These are phyloP conservation scores for Cutaneotrichosporon arboriforme DNA, from an alignment of 1,284 basidiomycete species.

Conservation along the genomic window DNA sequence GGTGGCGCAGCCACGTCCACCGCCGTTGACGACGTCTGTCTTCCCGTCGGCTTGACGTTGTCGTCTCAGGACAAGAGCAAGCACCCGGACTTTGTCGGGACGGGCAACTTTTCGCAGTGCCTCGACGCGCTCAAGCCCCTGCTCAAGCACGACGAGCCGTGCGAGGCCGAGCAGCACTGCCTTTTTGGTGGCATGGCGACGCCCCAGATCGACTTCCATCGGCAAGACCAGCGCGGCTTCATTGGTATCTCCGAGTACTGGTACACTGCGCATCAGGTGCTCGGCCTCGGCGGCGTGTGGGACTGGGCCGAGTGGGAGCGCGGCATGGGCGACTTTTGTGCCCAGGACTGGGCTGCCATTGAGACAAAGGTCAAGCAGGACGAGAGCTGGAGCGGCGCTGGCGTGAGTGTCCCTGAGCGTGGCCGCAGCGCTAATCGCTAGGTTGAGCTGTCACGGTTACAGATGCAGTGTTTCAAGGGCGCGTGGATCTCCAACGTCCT, in stretches of 20 bases:
- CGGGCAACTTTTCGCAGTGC: conserved; percentile 85
- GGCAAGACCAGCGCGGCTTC: conserved; percentile 66
- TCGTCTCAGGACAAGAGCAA: conserved; percentile 53
- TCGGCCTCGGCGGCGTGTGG: conserved; percentile 89
- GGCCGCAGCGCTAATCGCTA: conserved; percentile 21
- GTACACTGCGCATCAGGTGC: conserved; percentile 87
- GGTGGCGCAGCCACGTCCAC: background rate
- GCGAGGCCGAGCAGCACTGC: conserved; percentile 70
- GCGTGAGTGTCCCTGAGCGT: conserved; percentile 38
- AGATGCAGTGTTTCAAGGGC: conserved; percentile 99
- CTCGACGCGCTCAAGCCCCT: conserved; percentile 67
- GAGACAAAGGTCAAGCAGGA: conserved; percentile 60
- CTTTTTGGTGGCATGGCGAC: conserved; percentile 95
- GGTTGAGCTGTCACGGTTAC: conserved; percentile 74
- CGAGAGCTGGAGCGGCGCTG: conserved; percentile 61
- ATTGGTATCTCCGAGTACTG: conserved; percentile 99
- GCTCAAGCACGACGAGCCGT: conserved; percentile 79
- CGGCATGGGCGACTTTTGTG: conserved; percentile 81
- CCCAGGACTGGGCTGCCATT: conserved; percentile 71
- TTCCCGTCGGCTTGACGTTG: conserved; percentile 65
- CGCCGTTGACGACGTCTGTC: conserved; percentile 67
- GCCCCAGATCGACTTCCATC: conserved; percentile 78
- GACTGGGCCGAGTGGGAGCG: conserved; percentile 94
- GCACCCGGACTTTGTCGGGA: conserved; percentile 68
- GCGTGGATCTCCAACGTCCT: conserved; percentile 96